These are phyloP conservation scores for Botrytis sinoallii DNA, from an alignment of 2,329 filamentous ascomycete genomes.

Conservation along the genomic window DNA sequence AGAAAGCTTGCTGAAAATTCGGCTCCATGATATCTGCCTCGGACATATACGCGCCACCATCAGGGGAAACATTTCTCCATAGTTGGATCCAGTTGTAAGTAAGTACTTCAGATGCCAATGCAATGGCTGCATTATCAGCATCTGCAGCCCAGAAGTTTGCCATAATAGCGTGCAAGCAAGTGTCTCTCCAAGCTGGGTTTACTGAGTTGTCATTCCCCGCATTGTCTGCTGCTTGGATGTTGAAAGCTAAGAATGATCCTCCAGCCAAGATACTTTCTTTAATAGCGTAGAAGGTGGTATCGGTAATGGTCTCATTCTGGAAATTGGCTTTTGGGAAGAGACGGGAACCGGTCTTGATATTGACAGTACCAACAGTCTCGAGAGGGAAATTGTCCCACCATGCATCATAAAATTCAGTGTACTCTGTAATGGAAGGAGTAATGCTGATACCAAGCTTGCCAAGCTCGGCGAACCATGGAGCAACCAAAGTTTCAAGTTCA, in stretches of 20 bases:
- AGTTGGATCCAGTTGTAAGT: constrained; percentile 23
- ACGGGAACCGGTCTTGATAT: not conserved
- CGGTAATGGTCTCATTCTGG: not conserved
- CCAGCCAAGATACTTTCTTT: not conserved
- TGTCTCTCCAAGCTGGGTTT: not conserved
- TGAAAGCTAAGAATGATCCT: not conserved
- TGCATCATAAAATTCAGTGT: not conserved
- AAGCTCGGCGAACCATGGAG: not conserved
- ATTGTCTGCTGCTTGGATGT: not conserved
- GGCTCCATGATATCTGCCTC: constrained; percentile 25
- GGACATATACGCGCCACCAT: constrained; percentile 21
- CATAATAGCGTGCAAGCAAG: not conserved
- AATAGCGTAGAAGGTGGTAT: not conserved
- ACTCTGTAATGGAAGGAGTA: not conserved
- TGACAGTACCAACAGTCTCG: not conserved
- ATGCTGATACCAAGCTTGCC: not conserved
- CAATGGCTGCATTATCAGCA: not conserved
- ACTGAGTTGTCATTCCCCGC: not conserved
- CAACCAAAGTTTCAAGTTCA: not conserved
- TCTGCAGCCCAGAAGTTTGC: not conserved
- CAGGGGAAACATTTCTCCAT: constrained; percentile 24
- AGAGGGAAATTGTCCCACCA: not conserved
- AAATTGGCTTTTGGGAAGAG: not conserved
- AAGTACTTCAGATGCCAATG: constrained; percentile 14
- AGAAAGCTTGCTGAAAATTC: constrained; percentile 39